Evolutionary conservation across 2,329 filamentous ascomycete genomes (phyloP).

Genomic region (Ustilaginoidea virens): DNA sequence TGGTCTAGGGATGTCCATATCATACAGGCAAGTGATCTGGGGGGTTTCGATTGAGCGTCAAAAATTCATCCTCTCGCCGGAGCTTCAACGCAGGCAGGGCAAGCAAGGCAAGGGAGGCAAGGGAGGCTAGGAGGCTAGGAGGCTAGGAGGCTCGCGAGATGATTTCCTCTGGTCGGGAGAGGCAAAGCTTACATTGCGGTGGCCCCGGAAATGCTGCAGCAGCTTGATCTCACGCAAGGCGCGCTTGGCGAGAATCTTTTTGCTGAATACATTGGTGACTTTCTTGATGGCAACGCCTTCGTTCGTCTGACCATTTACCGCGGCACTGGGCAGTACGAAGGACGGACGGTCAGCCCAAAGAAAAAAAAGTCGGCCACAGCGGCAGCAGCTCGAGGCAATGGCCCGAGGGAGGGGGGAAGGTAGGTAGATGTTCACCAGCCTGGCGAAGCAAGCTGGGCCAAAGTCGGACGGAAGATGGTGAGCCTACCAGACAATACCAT

Average conservation of each 20-base stretch:
- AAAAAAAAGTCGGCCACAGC: too few species aligned
- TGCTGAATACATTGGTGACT: constrained; percentile 99
- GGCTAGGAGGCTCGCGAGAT: too few species aligned
- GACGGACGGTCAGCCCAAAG: too few species aligned
- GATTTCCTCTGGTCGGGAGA: too few species aligned
- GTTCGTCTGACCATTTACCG: constrained; percentile 75
- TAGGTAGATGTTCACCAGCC: too few species aligned
- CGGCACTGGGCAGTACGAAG: too few species aligned
- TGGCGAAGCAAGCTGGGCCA: constrained; percentile 9
- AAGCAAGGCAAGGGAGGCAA: too few species aligned
- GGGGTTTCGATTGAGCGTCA: constrained; percentile 1
- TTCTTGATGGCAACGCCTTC: constrained; percentile 99
- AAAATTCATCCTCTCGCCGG: too few species aligned
- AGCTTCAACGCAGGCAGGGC: too few species aligned
- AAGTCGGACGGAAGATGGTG: background rate
- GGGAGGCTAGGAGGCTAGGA: background rate
- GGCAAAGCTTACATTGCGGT: constrained; percentile 72
- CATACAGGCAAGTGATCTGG: constrained; percentile 99
- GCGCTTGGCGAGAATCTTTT: constrained; percentile 98
- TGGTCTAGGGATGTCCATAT: constrained; percentile 96
- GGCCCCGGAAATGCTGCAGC: constrained; percentile 88
- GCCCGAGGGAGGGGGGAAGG: too few species aligned
- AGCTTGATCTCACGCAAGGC: constrained; percentile 97
- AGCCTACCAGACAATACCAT: constrained; percentile 89
- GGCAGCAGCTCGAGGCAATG: too few species aligned